Base-by-base conservation (phyloP, 768 basidiomycete genomes). In the Solioccasus polychromus region DNA sequence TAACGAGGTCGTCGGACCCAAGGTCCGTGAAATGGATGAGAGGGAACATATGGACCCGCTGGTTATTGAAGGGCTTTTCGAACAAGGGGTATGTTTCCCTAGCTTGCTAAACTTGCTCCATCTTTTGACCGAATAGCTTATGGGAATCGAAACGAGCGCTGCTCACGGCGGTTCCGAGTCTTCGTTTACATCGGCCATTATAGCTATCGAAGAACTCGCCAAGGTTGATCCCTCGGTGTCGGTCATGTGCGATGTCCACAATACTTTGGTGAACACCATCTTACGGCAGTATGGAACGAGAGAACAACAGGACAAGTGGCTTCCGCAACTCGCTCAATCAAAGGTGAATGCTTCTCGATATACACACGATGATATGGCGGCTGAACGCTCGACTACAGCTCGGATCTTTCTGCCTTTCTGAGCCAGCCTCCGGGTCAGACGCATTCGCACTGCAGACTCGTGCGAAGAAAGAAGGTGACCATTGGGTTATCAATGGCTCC, bases 11-110 rank as follows among this genome's bases (percentile, higher is more conserved):
- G 80, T 99, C 17, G 88, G 71, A 3, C 96, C 96, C 38, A 90
- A 84, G 66, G 94, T 96, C 47, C 79, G 83, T 18, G 92, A 94
- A 66, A 99, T 99, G 96, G 96, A 99, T 60, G 96, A 99, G 75
- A 88, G 84, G 44, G 95, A 99, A 69, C 71, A 66, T 45, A 98
- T 99, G 95, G 93, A 97, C 62, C 82, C 89, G 1, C 75, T 70
- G 0, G 65, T 99, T 51, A 90, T 98, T 60, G 75, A 87, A 58
- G 91, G 83, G 0, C 76, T 97, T 11, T 99, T 97, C 51, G 92
- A 96, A 39, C 92, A 96, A 69, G 96, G 96, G 15, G 92, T 95
- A 61, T 58, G 88, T 69, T 3, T 30, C 30, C 32, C 17, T 29
- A 12, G 18, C 17, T 3, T 34, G 25, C 11, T 22, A 40, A 17